Evolutionary conservation across 2,329 filamentous ascomycete genomes (phyloP), one percentile per base, ranked within the genome.

Genomic region (Byssothecium circinans): DNA sequence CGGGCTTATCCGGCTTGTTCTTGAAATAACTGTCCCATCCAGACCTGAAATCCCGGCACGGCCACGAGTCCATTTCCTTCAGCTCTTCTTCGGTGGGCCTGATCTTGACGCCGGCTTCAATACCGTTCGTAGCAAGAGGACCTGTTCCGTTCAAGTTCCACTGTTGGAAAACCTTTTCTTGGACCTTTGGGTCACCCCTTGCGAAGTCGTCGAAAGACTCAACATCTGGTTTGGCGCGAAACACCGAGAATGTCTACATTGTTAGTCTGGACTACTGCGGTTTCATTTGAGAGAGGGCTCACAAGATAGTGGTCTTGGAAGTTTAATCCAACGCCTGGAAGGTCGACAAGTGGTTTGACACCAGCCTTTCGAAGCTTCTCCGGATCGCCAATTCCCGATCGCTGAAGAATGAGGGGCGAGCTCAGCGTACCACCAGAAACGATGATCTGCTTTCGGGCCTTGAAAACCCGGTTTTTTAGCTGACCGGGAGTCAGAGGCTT

Each of bases 11-110:
- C 1, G 87, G 87, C 75, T 91, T 91, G 66, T 91, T 73, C 75
- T 89, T 87, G 72, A 91, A 92, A 74, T 92, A 91, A 44, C 81
- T 85, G 60, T 91, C 83, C 87, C 87, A 92, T 2, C 87, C 87
- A 6, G 81, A 79, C 37, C 79, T 80, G 75, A 92, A 92, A 43
- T 89, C 84, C 10, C 83, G 82, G 39, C 83, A 89, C 0, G 88
- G 87, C 86, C 88, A 89, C 6, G 69, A 79, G 65, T 86, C 83
- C 70, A 91, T 87, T 60, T 84, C 75, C 41, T 79, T 77, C 17
- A 87, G 77, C 61, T 91, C 88, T 37, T 86, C 73, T 50, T 83
- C 76, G 0, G 81, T 88, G 0, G 88, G 88, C 2, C 88, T 79
- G 60, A 90, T 80, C 76, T 91, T 91, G 52, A 90, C 87, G 56